Evolutionary conservation across 148 eudicot species (phyloP).

Genomic region (Rhododendron vialii): DNA sequence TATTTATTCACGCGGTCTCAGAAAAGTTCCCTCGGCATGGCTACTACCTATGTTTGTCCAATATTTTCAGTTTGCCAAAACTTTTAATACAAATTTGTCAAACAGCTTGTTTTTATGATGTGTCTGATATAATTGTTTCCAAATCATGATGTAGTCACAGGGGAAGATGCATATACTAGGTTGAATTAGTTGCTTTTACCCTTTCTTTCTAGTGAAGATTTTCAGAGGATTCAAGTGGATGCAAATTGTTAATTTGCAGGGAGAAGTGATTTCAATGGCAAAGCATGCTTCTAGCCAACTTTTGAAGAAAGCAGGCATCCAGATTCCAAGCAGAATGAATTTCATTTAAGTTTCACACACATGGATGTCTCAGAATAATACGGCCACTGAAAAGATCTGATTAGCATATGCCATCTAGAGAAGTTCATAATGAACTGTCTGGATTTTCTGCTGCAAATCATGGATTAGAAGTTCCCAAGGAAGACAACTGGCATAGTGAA

Average conservation of each 20-base stretch:
- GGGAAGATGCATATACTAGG: neutral
- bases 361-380: neutral
- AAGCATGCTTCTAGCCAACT: slow-evolving; percentile 47
- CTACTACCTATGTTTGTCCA: neutral
- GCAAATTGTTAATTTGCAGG: slow-evolving; percentile 32
- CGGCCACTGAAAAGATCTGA: too few relatives aligned
- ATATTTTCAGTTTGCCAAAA: neutral
- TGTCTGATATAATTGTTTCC: neutral
- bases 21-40: too few relatives aligned
- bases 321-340: slow-evolving; percentile 74
- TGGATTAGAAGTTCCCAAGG: too few relatives aligned
- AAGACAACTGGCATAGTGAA: too few relatives aligned
- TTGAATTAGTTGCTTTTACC: neutral
- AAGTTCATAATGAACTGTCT: too few relatives aligned
- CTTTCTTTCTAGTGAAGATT: neutral
- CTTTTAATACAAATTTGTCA: neutral
- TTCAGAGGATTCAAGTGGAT: neutral
- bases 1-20: too few relatives aligned
- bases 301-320: slow-evolving; percentile 65
- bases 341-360: slow-evolving; percentile 8
- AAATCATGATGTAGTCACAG: too few relatives aligned
- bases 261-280: slow-evolving; percentile 55
- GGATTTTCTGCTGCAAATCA: too few relatives aligned
- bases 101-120: neutral
- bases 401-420: too few relatives aligned